Percentiles rank a stretch among this genome's conserved stretches.
phyloP scores from a whole-genome alignment of 805 yeast genomes.

The Cephaloascus albidus region DNA sequence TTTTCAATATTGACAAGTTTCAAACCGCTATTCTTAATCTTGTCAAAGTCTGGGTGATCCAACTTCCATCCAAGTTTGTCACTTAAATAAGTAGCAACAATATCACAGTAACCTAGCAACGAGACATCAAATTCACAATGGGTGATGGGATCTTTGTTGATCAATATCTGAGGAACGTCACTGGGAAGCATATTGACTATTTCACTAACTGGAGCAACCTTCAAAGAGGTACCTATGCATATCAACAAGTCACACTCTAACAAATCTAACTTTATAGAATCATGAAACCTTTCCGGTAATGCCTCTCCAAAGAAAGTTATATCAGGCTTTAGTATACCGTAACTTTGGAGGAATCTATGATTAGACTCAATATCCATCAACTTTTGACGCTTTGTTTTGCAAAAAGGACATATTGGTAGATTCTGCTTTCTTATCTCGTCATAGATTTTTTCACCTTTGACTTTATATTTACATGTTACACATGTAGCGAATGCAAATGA shows the following conservation, averaged over 20 bases:
- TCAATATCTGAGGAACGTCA: slow-evolving; percentile 74
- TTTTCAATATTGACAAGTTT: neutral
- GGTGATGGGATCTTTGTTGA: slow-evolving; percentile 65
- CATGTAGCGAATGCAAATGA: slow-evolving; percentile 87
- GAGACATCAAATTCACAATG: slow-evolving; percentile 76
- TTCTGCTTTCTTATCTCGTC: slow-evolving; percentile 47
- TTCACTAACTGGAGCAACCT: slow-evolving; percentile 87
- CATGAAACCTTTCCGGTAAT: slow-evolving; percentile 63
- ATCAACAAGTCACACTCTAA: slow-evolving; percentile 66
- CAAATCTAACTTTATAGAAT: slow-evolving; percentile 48
- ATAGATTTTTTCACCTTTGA: slow-evolving; percentile 58
- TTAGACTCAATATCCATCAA: slow-evolving; percentile 2
- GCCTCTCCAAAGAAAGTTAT: slow-evolving; percentile 88
- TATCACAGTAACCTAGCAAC: slow-evolving; percentile 76
- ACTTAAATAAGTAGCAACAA: slow-evolving; percentile 59
- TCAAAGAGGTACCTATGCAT: slow-evolving; percentile 84
- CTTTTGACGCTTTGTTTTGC: slow-evolving; percentile 35
- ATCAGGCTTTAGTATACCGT: slow-evolving; percentile 86
- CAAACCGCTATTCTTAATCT: slow-evolving; percentile 8
- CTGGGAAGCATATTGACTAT: slow-evolving; percentile 67
- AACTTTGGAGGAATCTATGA: slow-evolving; percentile 31
- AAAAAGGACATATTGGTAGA: slow-evolving; percentile 66
- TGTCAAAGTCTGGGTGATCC: slow-evolving; percentile 40
- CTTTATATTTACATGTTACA: slow-evolving; percentile 58
- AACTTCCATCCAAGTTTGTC: slow-evolving; percentile 52